A percentile compares a stretch with the other conserved stretches of the same genome.
Evolutionary conservation across 305 asterid genomes (phyloP).

Genomic region (Rubia occidens): DNA sequence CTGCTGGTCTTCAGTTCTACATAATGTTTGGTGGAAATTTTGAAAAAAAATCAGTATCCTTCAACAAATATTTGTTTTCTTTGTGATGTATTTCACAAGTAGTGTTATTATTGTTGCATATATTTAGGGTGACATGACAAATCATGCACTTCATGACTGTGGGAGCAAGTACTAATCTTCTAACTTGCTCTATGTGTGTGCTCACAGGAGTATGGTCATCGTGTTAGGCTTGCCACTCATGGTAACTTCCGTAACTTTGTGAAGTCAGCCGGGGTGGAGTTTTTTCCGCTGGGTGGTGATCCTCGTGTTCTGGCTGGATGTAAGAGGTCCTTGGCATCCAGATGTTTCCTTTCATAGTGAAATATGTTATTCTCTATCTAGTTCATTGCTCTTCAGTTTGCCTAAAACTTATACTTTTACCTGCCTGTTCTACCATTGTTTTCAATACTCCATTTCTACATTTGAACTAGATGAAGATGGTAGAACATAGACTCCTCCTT

Average conservation of each 20-base stretch:
- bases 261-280: conserved; percentile 79
- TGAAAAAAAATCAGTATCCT: not conserved
- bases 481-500: not conserved
- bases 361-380: not conserved
- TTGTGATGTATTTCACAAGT: not conserved
- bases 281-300: conserved; percentile 92
- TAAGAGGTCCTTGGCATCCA: conserved; percentile 53
- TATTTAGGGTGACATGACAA: not conserved
- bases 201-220: conserved; percentile 79
- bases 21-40: not conserved
- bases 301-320: conserved; percentile 98
- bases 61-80: not conserved
- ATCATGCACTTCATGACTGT: not conserved
- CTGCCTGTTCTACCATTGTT: conserved; percentile 2
- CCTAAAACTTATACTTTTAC: not conserved
- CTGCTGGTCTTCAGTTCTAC: not conserved
- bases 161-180: conserved; percentile 7
- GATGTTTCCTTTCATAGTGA: conserved; percentile 7
- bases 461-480: not conserved
- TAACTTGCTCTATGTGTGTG: conserved; percentile 18
- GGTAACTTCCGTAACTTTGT: conserved; percentile 76
- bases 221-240: conserved; percentile 90
- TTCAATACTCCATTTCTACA: conserved; percentile 10
- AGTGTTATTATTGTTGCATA: not conserved
- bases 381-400: not conserved